Base-by-base conservation (phyloP, 352 stramenopile species). In the Globisporangium ultimum region DNA sequence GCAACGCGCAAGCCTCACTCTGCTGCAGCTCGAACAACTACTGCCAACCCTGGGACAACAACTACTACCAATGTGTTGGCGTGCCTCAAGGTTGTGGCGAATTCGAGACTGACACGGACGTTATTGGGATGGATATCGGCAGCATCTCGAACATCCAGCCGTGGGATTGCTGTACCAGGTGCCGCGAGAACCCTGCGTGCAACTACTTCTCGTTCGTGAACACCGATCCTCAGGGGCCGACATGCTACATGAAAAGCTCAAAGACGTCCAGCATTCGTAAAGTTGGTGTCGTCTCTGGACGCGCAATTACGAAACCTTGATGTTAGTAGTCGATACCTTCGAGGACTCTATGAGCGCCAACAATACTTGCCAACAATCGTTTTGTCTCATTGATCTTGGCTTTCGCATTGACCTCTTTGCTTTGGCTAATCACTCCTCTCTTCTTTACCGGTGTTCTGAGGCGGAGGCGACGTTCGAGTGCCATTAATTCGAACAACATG, bases 191-290 rank as follows among this genome's bases (percentile, higher is more conserved):
- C 9, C 3, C n/a, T 20, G 58, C 24, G 1, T 74, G 67, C 53
- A 38, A 20, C 3, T 53, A 49, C 17, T 74, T 65, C 51, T 69
- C 69, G 18, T 76, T 61, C 9, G 55, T 66, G 3, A 75, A 72
- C 41, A n/a, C 50, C 1, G 55, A 67, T 18, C 38, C 48, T 1
- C 34, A 47, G 0, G 45, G 48, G n/a, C 58, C 61, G 5, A 54
- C 62, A 46, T 78, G 70, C 61, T 73, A 78, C 58, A 46, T 78
- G 21, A 79, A 79, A 58, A 67, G 51, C 48, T 65, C 53, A 34
- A 57, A 55, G 12, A 40, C 48, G 3, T 24, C 47, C 1, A 32
- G 57, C 9, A 28, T 46, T 17, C 38, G 38, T 36, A 61, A 55
- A 22, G 45, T 48, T 15, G 55, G 55, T 1, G 32, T 21, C 13